Conservation (phyloP, 768 basidiomycete species). For the Serendipita indica region DNA sequence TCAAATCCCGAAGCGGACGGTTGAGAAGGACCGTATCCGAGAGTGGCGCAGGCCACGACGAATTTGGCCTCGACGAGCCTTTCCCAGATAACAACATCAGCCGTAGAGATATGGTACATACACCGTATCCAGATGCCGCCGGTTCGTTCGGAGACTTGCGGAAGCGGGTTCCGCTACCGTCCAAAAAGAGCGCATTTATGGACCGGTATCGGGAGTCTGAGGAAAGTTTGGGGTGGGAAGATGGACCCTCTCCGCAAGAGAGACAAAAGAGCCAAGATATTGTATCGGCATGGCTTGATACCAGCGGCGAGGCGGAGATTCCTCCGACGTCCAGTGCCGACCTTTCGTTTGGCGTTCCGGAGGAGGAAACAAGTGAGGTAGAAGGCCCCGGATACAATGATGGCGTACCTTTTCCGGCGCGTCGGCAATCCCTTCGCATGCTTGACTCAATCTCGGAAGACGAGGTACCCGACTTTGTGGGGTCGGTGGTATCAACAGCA, state of each 20-base stretch:
- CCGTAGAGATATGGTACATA: not conserved
- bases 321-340: not conserved
- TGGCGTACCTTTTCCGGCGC: not conserved
- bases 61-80: not conserved
- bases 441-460: conserved; percentile 1
- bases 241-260: not conserved
- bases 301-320: not conserved
- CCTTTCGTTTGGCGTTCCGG: not conserved
- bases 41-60: not conserved
- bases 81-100: not conserved
- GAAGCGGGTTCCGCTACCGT: not conserved
- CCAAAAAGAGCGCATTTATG: not conserved
- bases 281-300: not conserved
- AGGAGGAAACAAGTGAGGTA: not conserved
- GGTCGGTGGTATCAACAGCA: not conserved
- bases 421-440: not conserved
- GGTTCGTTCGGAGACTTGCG: not conserved
- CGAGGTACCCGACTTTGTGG: not conserved
- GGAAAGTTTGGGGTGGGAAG: not conserved
- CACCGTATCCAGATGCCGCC: not conserved
- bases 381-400: not conserved
- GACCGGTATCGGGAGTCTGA: not conserved
- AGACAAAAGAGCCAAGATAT: not conserved
- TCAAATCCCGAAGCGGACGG: not conserved
- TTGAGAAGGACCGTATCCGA: not conserved